These are phyloP conservation scores for Zizania palustris DNA, from an alignment of 202 grass and related monocot genomes.

Conservation along the genomic window DNA sequence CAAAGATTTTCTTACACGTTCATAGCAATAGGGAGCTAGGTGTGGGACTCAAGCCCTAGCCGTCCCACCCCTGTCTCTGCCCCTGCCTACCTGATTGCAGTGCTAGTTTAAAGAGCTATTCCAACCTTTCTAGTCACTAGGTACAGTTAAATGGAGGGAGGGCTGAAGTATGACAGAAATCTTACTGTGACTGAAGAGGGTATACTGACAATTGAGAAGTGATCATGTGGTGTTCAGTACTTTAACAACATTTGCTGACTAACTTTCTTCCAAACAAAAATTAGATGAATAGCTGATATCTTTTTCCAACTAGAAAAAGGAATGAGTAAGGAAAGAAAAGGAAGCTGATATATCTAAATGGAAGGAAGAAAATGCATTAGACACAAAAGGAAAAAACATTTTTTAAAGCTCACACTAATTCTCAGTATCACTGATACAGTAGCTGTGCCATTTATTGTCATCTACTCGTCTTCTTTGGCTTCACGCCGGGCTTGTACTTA, in stretches of 20 bases:
- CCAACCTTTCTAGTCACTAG: not conserved
- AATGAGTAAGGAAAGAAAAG: not conserved
- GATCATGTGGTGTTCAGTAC: not conserved
- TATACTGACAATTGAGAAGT: not conserved
- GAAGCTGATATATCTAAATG: not conserved
- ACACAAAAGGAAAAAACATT: not conserved
- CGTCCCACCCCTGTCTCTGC: no score
- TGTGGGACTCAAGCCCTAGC: no score
- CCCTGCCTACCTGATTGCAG: not conserved
- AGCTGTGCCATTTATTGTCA: not conserved
- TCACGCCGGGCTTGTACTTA: not conserved
- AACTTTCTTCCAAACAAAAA: not conserved
- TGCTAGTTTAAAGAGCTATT: slow-evolving; percentile 14
- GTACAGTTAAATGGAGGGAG: not conserved
- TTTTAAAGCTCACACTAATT: not conserved
- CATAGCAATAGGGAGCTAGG: no score
- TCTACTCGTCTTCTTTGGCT: not conserved
- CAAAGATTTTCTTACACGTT: no score
- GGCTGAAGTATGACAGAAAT: not conserved
- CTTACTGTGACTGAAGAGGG: not conserved
- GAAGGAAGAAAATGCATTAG: not conserved
- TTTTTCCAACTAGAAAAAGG: not conserved
- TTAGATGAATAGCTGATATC: not conserved
- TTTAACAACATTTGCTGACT: not conserved
- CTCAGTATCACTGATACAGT: not conserved